Percentiles rank a stretch among this genome's conserved stretches.
Conservation (phyloP, 2,329 filamentous ascomycete species). For the Phialocephala subalpina region DNA sequence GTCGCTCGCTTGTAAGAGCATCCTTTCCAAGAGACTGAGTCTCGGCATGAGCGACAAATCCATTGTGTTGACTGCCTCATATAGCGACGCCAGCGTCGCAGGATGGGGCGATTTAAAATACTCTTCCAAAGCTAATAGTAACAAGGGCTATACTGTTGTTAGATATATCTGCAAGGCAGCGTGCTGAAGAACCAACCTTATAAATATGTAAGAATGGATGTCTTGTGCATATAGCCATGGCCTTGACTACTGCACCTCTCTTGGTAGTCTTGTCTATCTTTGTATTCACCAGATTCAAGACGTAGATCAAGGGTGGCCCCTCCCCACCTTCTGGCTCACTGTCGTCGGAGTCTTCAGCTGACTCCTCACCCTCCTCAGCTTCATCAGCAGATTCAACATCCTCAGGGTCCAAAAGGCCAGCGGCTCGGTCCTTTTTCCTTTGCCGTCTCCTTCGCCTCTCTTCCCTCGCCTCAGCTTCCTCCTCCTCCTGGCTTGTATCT, state of each 20-base stretch:
- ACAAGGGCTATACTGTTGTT: slow-evolving; percentile 69
- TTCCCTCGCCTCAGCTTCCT: slow-evolving; percentile 74
- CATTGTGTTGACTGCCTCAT: slow-evolving; percentile 95
- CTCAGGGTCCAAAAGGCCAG: slow-evolving; percentile 54
- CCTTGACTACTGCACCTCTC: slow-evolving; percentile 93
- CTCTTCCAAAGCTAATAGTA: slow-evolving; percentile 91
- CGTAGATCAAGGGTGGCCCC: slow-evolving; percentile 93
- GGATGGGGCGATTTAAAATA: slow-evolving; percentile 93
- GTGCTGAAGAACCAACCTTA: slow-evolving; percentile 67
- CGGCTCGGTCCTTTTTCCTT: slow-evolving; percentile 58
- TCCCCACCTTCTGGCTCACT: slow-evolving; percentile 76
- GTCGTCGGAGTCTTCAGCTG: slow-evolving; percentile 61
- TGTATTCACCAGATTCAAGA: slow-evolving; percentile 96
- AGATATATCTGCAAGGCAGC: slow-evolving; percentile 24
- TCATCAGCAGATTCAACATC: slow-evolving; percentile 53
- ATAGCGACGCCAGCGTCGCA: slow-evolving; percentile 87
- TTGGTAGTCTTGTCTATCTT: slow-evolving; percentile 95
- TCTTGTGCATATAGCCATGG: slow-evolving; percentile 98
- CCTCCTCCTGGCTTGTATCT: slow-evolving; percentile 84
- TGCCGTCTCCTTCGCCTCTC: slow-evolving; percentile 59
- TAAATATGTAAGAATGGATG: slow-evolving; percentile 99
- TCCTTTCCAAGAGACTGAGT: slow-evolving; percentile 82
- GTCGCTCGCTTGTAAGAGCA: slow-evolving; percentile 88
- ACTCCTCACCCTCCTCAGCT: slow-evolving; percentile 55
- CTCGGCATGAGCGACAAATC: slow-evolving; percentile 92